These are phyloP conservation scores for Fusarium sp. DNA, from an alignment of 2,329 filamentous ascomycete species.

Conservation along the genomic window DNA sequence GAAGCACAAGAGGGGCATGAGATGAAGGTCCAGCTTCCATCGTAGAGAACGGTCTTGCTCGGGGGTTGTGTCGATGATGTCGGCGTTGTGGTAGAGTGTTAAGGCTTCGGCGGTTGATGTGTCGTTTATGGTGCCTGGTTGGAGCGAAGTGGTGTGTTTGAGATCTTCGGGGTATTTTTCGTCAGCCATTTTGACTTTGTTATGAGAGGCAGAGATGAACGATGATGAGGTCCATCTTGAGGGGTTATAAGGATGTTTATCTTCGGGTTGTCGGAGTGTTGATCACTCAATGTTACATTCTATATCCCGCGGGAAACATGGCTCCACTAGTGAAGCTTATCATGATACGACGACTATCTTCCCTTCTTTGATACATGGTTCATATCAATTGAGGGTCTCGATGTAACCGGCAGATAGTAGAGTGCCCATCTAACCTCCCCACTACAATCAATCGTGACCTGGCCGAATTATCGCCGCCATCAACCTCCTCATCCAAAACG, in stretches of 20 bases:
- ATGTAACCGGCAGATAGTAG: neutral
- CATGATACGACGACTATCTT: neutral
- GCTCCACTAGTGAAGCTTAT: neutral
- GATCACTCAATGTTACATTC: neutral
- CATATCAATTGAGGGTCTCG: slow-evolving; percentile 3
- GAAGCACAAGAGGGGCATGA: neutral
- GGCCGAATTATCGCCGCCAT: neutral
- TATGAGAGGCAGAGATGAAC: neutral
- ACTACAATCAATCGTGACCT: neutral
- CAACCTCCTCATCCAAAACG: neutral
- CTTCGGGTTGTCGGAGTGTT: neutral
- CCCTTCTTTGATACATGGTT: no score
- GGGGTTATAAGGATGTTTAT: neutral
- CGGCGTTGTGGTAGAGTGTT: neutral
- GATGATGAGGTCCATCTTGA: neutral
- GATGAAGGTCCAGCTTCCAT: slow-evolving; percentile 8
- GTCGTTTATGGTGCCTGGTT: slow-evolving; percentile 7
- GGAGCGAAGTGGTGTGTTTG: neutral
- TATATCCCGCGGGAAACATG: neutral
- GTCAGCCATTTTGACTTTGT: neutral
- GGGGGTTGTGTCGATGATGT: neutral
- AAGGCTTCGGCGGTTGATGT: neutral
- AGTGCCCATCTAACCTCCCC: accelerated
- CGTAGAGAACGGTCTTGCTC: neutral
- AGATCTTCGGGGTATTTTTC: slow-evolving; percentile 2